These are phyloP conservation scores for Ramaria rubella DNA, from an alignment of 768 basidiomycete species.

Conservation along the genomic window DNA sequence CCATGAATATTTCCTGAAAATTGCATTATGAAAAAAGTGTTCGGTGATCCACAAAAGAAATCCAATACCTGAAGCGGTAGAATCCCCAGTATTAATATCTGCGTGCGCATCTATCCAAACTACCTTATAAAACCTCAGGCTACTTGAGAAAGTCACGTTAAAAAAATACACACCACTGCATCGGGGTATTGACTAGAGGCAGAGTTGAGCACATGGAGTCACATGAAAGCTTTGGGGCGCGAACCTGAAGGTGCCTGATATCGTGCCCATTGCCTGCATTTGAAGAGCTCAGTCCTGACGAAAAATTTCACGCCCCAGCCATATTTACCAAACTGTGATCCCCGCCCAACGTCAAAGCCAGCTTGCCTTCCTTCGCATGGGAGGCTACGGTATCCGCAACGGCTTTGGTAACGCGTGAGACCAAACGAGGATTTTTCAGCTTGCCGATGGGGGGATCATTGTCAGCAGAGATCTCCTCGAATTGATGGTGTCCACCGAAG, in stretches of 20 bases:
- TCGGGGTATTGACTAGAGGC: conserved; percentile 59
- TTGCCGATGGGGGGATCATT: conserved; percentile 79
- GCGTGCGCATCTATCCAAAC: conserved; percentile 98
- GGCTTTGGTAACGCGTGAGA: conserved; percentile 73
- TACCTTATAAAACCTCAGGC: conserved; percentile 41
- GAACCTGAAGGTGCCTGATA: conserved; percentile 80
- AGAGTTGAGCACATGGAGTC: conserved; percentile 8
- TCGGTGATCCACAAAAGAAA: neutral
- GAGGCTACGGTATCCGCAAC: conserved; percentile 71
- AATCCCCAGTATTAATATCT: conserved; percentile 87
- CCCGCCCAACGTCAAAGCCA: conserved; percentile 90
- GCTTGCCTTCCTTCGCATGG: conserved; percentile 69
- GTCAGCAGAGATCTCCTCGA: conserved; percentile 60
- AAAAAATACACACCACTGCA: conserved; percentile 28
- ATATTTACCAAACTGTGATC: conserved; percentile 84
- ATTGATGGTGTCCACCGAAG: conserved; percentile 87
- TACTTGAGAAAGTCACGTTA: neutral
- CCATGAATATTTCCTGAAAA: conserved; percentile 87
- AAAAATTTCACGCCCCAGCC: neutral
- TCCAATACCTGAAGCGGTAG: conserved; percentile 61
- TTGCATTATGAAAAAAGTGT: conserved; percentile 10
- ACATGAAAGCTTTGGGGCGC: conserved; percentile 12
- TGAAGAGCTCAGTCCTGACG: neutral
- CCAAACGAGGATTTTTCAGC: conserved; percentile 85
- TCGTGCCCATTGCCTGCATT: conserved; percentile 81